Percentiles rank a stretch among this genome's conserved stretches.
Evolutionary conservation across 2,329 filamentous ascomycete species (phyloP).

Genomic region (Colletotrichum liaoningense): DNA sequence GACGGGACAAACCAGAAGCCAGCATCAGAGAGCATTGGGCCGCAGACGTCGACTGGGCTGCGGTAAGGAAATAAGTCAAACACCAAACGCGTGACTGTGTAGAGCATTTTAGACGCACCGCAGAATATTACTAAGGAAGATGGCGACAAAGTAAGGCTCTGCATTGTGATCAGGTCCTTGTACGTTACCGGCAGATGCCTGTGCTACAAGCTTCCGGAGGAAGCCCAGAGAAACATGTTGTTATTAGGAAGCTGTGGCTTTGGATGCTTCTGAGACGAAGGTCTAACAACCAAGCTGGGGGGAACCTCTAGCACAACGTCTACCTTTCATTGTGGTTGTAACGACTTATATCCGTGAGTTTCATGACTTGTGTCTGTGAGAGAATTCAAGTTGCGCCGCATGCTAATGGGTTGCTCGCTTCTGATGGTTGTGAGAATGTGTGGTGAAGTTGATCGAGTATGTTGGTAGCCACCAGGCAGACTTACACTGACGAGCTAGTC

Average conservation of each 20-base stretch:
- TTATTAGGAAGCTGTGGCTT: background rate
- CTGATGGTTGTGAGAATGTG: background rate
- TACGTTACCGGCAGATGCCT: background rate
- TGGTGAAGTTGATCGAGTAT: background rate
- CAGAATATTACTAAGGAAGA: background rate
- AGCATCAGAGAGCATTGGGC: background rate
- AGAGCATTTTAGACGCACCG: background rate
- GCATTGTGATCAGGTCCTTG: background rate
- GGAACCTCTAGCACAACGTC: background rate
- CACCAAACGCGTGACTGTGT: background rate
- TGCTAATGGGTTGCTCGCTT: background rate
- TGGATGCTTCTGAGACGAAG: background rate
- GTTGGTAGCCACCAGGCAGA: background rate
- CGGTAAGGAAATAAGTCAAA: background rate
- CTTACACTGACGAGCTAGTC: background rate
- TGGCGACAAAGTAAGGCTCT: background rate
- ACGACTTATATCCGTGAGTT: background rate
- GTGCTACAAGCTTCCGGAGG: background rate
- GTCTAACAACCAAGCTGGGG: background rate
- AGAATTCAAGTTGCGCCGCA: background rate
- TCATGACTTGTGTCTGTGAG: background rate
- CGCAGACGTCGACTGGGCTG: background rate
- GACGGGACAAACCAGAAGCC: slow-evolving; percentile 11
- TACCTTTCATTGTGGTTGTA: background rate
- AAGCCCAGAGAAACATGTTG: background rate